phyloP scores from a whole-genome alignment of 176 grass and related monocot genomes.

The Echinochloa phyllopogon region DNA sequence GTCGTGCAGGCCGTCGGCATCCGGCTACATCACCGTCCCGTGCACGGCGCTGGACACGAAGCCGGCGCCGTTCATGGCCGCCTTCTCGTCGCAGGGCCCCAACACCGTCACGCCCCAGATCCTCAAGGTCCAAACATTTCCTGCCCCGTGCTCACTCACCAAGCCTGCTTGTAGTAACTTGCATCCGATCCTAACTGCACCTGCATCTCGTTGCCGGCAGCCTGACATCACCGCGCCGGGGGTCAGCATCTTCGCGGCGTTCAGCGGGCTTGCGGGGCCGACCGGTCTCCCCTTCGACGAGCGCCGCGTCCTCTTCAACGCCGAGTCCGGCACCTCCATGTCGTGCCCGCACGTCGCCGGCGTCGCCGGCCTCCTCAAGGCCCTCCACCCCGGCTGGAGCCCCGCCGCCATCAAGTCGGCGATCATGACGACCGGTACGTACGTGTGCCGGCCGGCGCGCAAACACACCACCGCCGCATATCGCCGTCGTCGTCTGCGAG shows the following conservation, averaged over 20 bases:
- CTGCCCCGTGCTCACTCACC: background rate
- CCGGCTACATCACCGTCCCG: constrained; percentile 63
- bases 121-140: constrained; percentile 66
- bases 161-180: background rate
- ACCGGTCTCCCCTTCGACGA: constrained; percentile 70
- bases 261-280: constrained; percentile 57
- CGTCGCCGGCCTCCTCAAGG: constrained; percentile 79
- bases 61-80: constrained; percentile 89
- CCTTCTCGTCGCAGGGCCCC: constrained; percentile 85
- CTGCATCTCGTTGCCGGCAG: constrained; percentile 22
- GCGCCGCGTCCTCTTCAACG: constrained; percentile 84
- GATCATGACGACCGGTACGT: constrained; percentile 77
- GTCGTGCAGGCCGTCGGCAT: constrained; percentile 40
- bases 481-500: too few relatives aligned
- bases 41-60: constrained; percentile 64
- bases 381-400: constrained; percentile 76
- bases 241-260: constrained; percentile 82
- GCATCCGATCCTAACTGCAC: background rate
- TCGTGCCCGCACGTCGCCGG: constrained; percentile 90
- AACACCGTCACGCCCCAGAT: constrained; percentile 84
- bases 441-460: background rate
- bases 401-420: constrained; percentile 90
- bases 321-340: constrained; percentile 96
- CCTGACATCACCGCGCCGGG: constrained; percentile 97
- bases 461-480: too few relatives aligned